Percentiles rank a stretch among this genome's conserved stretches.
Evolutionary conservation across 257 asterid species (phyloP).

Genomic region (Solanum chaucha): DNA sequence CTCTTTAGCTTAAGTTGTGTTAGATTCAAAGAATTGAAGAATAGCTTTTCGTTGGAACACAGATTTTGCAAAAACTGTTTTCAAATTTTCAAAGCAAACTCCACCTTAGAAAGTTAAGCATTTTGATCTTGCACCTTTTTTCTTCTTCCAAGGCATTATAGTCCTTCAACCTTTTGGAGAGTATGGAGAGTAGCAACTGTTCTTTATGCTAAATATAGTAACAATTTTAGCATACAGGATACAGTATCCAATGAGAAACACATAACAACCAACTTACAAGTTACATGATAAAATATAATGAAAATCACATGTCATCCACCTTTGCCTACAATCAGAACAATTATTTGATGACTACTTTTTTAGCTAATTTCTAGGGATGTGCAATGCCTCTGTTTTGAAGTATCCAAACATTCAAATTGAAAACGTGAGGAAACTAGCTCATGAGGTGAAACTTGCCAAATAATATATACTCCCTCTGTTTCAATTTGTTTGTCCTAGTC

Average conservation of each 20-base stretch:
- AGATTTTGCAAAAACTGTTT: not conserved
- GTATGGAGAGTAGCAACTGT: not conserved
- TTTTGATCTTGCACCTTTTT: not conserved
- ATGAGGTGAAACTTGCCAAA: not conserved
- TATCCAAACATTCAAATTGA: not conserved
- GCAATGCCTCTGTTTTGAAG: not conserved
- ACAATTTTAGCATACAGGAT: not conserved
- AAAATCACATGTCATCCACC: not conserved
- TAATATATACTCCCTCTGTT: not conserved
- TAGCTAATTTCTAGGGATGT: not conserved
- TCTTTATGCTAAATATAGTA: not conserved
- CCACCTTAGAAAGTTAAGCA: not conserved
- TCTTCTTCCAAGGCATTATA: not conserved
- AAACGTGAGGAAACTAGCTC: not conserved
- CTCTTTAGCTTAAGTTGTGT: not conserved
- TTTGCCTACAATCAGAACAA: not conserved
- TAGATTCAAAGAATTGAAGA: not conserved
- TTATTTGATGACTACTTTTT: not conserved
- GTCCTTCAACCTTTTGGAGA: not conserved
- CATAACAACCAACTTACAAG: not conserved
- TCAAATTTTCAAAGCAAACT: not conserved
- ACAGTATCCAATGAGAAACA: not conserved
- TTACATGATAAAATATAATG: not conserved
- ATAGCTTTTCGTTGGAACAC: not conserved
- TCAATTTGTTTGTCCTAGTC: not conserved